These are phyloP conservation scores for Pythium myriotylum DNA, from an alignment of 352 stramenopile genomes.

Conservation along the genomic window DNA sequence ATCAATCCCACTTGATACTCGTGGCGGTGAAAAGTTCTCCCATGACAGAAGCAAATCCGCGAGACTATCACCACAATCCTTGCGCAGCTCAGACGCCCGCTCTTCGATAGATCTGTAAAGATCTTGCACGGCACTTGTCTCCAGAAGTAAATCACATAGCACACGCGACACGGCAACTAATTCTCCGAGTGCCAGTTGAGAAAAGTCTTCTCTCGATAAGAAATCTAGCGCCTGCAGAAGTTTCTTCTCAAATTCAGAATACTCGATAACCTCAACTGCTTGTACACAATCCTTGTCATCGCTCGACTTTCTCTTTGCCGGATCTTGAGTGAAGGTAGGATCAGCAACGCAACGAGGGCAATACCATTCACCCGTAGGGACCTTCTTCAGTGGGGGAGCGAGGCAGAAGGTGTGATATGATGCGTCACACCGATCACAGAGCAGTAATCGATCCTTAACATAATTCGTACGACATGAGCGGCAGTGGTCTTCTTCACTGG, in stretches of 20 bases:
- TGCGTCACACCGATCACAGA: constrained; percentile 85
- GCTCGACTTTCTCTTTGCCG: constrained; percentile 43
- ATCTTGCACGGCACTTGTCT: constrained; percentile 59
- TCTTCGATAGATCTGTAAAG: constrained; percentile 68
- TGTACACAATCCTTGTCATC: constrained; percentile 31
- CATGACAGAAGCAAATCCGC: constrained; percentile 68
- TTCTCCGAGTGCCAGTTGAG: constrained; percentile 49
- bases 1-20: constrained; percentile 50
- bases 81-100: constrained; percentile 58
- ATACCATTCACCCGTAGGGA: constrained; percentile 79
- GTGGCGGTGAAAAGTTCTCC: constrained; percentile 51
- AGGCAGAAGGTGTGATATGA: constrained; percentile 86
- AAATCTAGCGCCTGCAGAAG: constrained; percentile 59
- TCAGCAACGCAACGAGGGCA: constrained; percentile 64
- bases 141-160: constrained; percentile 65
- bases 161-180: constrained; percentile 61
- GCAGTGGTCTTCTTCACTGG: constrained; percentile 78
- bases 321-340: constrained; percentile 55
- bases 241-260: constrained; percentile 51
- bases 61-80: constrained; percentile 51
- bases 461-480: constrained; percentile 75
- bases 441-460: constrained; percentile 59
- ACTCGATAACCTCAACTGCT: constrained; percentile 53
- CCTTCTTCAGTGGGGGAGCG: constrained; percentile 46
- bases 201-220: constrained; percentile 74